Evolutionary conservation across 1,284 basidiomycete species (phyloP), one percentile per base, ranked within the genome.

Genomic region (Agroathelia rolfsii): DNA sequence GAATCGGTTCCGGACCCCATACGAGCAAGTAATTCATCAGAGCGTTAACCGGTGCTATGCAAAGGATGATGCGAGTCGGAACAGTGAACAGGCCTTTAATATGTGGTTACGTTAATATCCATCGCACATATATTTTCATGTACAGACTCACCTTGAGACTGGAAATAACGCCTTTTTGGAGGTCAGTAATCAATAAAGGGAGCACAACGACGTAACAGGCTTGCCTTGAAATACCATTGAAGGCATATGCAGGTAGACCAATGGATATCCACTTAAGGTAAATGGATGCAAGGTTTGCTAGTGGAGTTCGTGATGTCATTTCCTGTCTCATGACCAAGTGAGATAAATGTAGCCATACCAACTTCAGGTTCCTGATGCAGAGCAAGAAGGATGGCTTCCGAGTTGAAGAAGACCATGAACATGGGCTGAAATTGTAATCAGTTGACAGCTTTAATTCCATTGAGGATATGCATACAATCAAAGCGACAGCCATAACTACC

Each of bases 331-430:
- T n/a, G n/a, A n/a, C n/a, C n/a, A n/a, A n/a, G n/a, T n/a, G n/a
- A n/a, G n/a, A n/a, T n/a, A n/a, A n/a, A n/a, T n/a, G n/a, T n/a
- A n/a, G n/a, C n/a, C n/a, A n/a, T n/a, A n/a, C n/a, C n/a, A 3
- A 98, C 87, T 38, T 84, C 77, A 1, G 81, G 76, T 32, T 95
- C 87, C 64, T 97, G 94, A 29, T 72, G 74, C 13, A 97, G 64
- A 24, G 66, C 58, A 13, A 95, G 64, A 2, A 97, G 68, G 23
- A 96, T 70, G 1, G 57, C 41, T 52, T 94, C 87, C 0, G 85
- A 77, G 39, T 84, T 87, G 50, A 82, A 70, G 89, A 89, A 96
- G 14, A 84, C 59, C 5, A 62, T 44, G 39, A 64, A 59, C 37
- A 79, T 75, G 0, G 83, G 81, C 78, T 84, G 35, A n/a, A n/a